A percentile compares a stretch with the other conserved stretches of the same genome.
Evolutionary conservation across 192 early-diverging fungal genomes (phyloP).

Genomic region (Coemansia sp.): DNA sequence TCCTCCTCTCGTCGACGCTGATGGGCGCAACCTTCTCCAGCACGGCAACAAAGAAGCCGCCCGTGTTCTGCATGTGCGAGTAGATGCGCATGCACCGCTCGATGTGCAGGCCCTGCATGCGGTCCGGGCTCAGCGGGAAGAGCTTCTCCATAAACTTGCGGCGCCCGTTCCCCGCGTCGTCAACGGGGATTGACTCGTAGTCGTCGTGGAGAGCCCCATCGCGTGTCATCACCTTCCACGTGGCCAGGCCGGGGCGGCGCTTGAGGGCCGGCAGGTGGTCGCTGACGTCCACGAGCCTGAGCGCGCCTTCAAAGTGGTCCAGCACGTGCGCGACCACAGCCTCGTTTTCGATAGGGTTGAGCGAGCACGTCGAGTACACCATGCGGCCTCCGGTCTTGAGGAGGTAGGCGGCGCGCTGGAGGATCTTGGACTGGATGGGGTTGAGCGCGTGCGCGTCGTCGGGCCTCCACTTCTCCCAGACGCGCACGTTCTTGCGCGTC

Average conservation of each 20-base stretch:
- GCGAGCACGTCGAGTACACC: conserved; percentile 98
- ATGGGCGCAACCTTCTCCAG: conserved; percentile 83
- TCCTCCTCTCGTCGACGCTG: conserved; percentile 51
- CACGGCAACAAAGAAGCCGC: conserved; percentile 98
- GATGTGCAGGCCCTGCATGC: conserved; percentile 60
- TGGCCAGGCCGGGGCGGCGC: conserved; percentile 74
- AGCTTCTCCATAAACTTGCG: conserved; percentile 57
- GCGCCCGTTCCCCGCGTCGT: conserved; percentile 26
- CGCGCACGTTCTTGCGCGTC: conserved; percentile 88
- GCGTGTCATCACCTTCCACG: conserved; percentile 86
- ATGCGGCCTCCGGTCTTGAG: conserved; percentile 87
- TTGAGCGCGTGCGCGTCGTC: conserved; percentile 79
- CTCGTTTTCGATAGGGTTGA: conserved; percentile 98
- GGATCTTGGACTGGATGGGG: conserved; percentile 81
- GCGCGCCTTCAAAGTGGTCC: conserved; percentile 61
- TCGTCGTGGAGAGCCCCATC: conserved; percentile 60
- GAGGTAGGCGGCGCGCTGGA: conserved; percentile 82
- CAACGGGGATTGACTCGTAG: conserved; percentile 45
- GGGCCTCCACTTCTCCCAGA: conserved; percentile 87
- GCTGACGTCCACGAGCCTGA: conserved; percentile 87
- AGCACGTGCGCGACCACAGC: conserved; percentile 88
- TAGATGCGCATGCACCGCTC: conserved; percentile 86
- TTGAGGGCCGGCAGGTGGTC: conserved; percentile 73
- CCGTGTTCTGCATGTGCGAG: conserved; percentile 93
- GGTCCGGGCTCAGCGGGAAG: conserved; percentile 58